phyloP scores from a whole-genome alignment of 2,329 filamentous ascomycete species.

The Aspergillus sp. region DNA sequence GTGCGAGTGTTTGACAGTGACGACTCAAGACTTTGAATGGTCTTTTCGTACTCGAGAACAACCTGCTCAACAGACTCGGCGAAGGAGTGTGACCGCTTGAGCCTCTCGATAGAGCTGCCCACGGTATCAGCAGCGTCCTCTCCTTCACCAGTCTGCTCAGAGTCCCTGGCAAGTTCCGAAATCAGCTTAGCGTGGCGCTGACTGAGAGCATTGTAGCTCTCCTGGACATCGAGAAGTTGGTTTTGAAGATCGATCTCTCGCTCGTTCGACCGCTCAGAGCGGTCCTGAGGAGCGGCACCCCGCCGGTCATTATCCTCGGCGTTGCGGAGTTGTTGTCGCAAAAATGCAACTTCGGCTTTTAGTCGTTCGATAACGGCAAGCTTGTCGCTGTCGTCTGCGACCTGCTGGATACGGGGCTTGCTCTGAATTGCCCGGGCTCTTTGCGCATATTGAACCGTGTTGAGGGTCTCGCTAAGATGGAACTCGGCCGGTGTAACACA shows the following conservation, averaged over 20 bases:
- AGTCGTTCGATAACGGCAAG: constrained; percentile 90
- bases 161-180: constrained; percentile 85
- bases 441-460: constrained; percentile 97
- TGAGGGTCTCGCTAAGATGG: constrained; percentile 94
- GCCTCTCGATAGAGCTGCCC: constrained; percentile 78
- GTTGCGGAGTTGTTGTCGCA: constrained; percentile 90
- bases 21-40: constrained; percentile 89
- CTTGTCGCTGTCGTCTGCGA: constrained; percentile 87
- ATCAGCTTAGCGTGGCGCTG: constrained; percentile 95
- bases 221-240: constrained; percentile 87
- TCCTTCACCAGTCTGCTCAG: constrained; percentile 58
- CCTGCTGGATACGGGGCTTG: constrained; percentile 93
- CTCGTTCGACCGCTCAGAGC: constrained; percentile 77
- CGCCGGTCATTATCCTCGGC: constrained; percentile 70
- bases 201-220: constrained; percentile 90
- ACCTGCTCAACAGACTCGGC: constrained; percentile 95
- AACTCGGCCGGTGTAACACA: constrained; percentile 97
- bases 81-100: constrained; percentile 95
- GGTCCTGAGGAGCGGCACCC: constrained; percentile 65
- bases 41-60: constrained; percentile 97
- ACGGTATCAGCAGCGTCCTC: constrained; percentile 56
- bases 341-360: constrained; percentile 89
- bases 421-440: constrained; percentile 95
- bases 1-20: constrained; percentile 87
- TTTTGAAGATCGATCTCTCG: constrained; percentile 91